A percentile compares a stretch with the other conserved stretches of the same genome.
Conservation (phyloP, 75 land plant species). For the Adiantum capillusveneris region DNA sequence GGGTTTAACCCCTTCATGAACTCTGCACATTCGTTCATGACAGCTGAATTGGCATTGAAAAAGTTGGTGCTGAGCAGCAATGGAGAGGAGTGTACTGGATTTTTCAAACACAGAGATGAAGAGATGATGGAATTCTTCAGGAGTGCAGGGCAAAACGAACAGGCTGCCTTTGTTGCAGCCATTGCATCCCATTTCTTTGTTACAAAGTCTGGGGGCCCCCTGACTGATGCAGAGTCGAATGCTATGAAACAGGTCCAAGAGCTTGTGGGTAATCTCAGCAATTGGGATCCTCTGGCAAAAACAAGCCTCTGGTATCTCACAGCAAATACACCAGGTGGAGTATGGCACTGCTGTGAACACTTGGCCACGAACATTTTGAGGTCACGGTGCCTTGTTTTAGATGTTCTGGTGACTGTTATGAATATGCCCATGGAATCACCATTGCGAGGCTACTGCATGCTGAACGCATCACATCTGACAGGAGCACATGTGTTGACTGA, state of each 20-base stretch:
- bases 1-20: constrained; percentile 22
- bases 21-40: constrained; percentile 7
- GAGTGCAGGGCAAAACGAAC: background rate
- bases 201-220: constrained; percentile 5
- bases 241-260: constrained; percentile 3
- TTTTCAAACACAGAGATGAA: too few relatives aligned
- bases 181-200: constrained; percentile 14
- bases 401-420: constrained; percentile 14
- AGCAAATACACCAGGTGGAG: background rate
- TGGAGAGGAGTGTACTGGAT: background rate
- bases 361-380: constrained; percentile 3
- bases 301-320: background rate
- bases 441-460: constrained; percentile 15
- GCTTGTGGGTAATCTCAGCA: background rate
- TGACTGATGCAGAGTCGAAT: constrained; percentile 8
- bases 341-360: too few relatives aligned
- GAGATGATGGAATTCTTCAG: background rate
- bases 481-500: constrained; percentile 9
- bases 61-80: background rate
- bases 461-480: constrained; percentile 8
- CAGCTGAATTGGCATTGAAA: constrained; percentile 6
- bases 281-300: background rate
- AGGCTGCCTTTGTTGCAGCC: constrained; percentile 9
- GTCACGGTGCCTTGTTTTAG: constrained; percentile 9
- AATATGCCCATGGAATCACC: constrained; percentile 13